Conservation (phyloP, 768 basidiomycete species). For the Auricularia heimuer region DNA sequence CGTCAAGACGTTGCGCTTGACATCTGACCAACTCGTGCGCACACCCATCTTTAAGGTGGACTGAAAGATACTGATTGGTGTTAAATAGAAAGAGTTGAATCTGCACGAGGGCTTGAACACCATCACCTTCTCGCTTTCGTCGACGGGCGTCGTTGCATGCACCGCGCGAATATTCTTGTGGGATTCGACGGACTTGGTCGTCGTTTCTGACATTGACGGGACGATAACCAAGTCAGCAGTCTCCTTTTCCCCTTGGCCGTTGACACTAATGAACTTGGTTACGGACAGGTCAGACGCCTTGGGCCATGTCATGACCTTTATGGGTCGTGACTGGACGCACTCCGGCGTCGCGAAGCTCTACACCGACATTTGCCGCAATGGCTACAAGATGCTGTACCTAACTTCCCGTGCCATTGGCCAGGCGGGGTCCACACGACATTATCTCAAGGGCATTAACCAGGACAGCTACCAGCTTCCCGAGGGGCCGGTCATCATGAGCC, state of each 20-base stretch:
- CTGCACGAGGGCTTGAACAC: constrained; percentile 82
- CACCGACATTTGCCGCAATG: constrained; percentile 89
- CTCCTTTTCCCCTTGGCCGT: not conserved
- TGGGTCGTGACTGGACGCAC: constrained; percentile 98
- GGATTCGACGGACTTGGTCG: constrained; percentile 83
- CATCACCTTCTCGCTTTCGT: constrained; percentile 86
- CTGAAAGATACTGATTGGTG: not conserved
- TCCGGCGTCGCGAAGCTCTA: constrained; percentile 94
- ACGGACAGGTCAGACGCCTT: constrained; percentile 77
- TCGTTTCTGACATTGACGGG: constrained; percentile 96
- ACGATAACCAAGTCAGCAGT: constrained; percentile 87
- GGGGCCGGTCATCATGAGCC: constrained; percentile 98
- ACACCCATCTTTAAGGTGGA: not conserved
- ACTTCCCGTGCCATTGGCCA: constrained; percentile 97
- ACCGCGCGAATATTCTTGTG: constrained; percentile 92
- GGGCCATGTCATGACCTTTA: constrained; percentile 95
- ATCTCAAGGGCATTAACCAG: constrained; percentile 90
- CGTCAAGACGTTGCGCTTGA: constrained; percentile 86
- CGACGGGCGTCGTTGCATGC: constrained; percentile 72
- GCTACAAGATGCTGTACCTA: constrained; percentile 96
- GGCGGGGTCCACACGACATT: constrained; percentile 92
- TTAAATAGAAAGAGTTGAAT: constrained; percentile 64
- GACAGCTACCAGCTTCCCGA: constrained; percentile 94
- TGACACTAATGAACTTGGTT: not conserved
- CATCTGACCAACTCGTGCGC: constrained; percentile 87